Evolutionary conservation across 768 basidiomycete species (phyloP), one percentile per base, ranked within the genome.

Genomic region (Termitomyces bulborhizus): DNA sequence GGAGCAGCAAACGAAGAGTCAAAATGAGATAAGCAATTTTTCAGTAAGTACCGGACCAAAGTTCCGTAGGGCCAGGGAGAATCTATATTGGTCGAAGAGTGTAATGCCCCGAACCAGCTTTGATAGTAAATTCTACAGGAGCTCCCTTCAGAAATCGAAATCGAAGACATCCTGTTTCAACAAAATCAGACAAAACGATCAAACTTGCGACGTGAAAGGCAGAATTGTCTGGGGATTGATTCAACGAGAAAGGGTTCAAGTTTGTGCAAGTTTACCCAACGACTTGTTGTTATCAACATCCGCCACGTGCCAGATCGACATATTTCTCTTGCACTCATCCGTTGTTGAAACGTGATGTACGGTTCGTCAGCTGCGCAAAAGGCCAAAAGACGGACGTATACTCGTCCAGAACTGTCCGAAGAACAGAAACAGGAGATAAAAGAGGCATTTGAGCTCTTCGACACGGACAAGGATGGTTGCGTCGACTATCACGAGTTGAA

Each of bases 401-500:
- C 84, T 32, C 87, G 90, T 36, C 91, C 90, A 60, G 90, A 93
- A 58, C 83, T 93, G 51, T 80, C 85, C 8, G 91, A 93, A 44
- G 90, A 93, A 67, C 90, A 93, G 65, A 90, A 90, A 63, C 90
- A 93, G 64, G 97, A 99, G 71, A 95, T 98, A 53, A 94, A 94
- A 70, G 97, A 99, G 66, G 97, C 97, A 0, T 99, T 99, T 65
- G 96, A 98, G 71, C 85, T 99, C 53, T 99, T 99, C 68, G 97
- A 99, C 73, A 91, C 94, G 44, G 97, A 99, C 80, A 97, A 98
- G 76, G 97, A 99, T 66, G 92, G 92, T 34, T 85, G 81, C 50
- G 78, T 98, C 54, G 97, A 98, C 73, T 98, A 98, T 72, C 97
- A 99, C 73, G 97, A 99, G 68, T 81, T 98, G 64, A 99, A 98